Base-by-base conservation (phyloP, 257 asterid genomes). In the Capsicum chinense region DNA sequence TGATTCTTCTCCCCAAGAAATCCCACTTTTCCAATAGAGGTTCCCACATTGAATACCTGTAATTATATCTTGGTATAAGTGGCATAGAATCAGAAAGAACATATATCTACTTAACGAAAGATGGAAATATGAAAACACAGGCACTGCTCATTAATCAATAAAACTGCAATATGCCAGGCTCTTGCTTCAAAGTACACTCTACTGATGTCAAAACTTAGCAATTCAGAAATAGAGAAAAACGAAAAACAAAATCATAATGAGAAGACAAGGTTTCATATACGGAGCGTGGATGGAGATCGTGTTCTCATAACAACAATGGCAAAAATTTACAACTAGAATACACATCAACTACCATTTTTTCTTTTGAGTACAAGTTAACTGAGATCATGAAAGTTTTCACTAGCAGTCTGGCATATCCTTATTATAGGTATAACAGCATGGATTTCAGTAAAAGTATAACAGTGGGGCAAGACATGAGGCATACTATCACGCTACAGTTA, bases 1-100 rank as follows among this genome's bases (percentile, higher is more conserved):
- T 90, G 84, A 91, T 88, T 91, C 71, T 64, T 73, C 83, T 87
- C 88, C 60, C 98, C 98, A 73, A 90, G 87, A 85, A 97, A 95
- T 56, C 99, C 99, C 80, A 97, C 87, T 89, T 91, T 95, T 69
- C 96, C 98, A 63, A 97, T 91, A 81, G 98, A 97, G 78, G 98
- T 92, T 86, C 97, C 99, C 83, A 93, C 95, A 81, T 97, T 97
- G 70, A 92, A 83, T 60, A 97, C 99, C 99, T 96, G 70, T 3
- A 66, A 21, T 84, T 14, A 48, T n/a, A 78, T 14, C 48, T 15
- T 54, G 81, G 64, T 78, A 7, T 78, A 54, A 78, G 81, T 14
- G 54, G 81, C 63, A 54, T 33, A 21, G 26, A 47, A 26, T 54
- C 0, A 14, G 26, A 76, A 26, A 54, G 5, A 4, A 26, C 64